Percentiles rank a stretch among this genome's conserved stretches.
These are phyloP conservation scores for Heterobasidion irregulare DNA, from an alignment of 1,284 basidiomycete genomes.

Conservation along the genomic window DNA sequence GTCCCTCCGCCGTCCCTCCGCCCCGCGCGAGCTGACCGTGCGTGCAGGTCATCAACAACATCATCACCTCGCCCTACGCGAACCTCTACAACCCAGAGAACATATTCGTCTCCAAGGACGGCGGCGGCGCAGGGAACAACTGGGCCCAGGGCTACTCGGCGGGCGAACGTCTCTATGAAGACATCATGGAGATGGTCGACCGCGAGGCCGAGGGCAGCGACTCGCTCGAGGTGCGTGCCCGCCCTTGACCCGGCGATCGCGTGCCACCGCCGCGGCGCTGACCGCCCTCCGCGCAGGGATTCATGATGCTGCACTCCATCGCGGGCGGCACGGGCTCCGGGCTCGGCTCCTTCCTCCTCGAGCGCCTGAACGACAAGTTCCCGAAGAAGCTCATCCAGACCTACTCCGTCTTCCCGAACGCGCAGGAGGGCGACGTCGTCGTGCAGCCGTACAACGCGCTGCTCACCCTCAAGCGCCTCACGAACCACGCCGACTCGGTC, in stretches of 20 bases:
- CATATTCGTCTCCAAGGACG: slow-evolving; percentile 91
- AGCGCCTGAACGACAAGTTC: slow-evolving; percentile 95
- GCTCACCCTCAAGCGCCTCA: slow-evolving; percentile 89
- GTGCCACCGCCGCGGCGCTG: neutral
- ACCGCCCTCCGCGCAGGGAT: slow-evolving; percentile 55
- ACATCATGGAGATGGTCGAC: slow-evolving; percentile 99
- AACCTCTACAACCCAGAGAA: slow-evolving; percentile 98
- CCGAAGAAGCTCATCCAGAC: slow-evolving; percentile 99
- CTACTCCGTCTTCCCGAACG: slow-evolving; percentile 97
- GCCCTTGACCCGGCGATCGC: neutral
- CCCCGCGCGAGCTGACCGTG: neutral
- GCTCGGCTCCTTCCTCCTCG: slow-evolving; percentile 93
- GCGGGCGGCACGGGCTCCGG: slow-evolving; percentile 98
- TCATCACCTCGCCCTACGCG: slow-evolving; percentile 86
- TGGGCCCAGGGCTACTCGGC: slow-evolving; percentile 94
- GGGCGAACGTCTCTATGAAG: slow-evolving; percentile 91
- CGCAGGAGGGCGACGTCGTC: slow-evolving; percentile 86
- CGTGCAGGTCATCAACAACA: slow-evolving; percentile 91
- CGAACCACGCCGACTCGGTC: slow-evolving; percentile 95
- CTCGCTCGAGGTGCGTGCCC: slow-evolving; percentile 75
- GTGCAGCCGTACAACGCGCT: slow-evolving; percentile 98
- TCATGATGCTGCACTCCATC: slow-evolving; percentile 98
- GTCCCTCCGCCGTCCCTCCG: slow-evolving; percentile 16
- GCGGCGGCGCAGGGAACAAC: slow-evolving; percentile 97
- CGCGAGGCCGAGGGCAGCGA: slow-evolving; percentile 98